Evolutionary conservation across 106 monocot genomes (phyloP).

Genomic region (Xerophyta viscosa): DNA sequence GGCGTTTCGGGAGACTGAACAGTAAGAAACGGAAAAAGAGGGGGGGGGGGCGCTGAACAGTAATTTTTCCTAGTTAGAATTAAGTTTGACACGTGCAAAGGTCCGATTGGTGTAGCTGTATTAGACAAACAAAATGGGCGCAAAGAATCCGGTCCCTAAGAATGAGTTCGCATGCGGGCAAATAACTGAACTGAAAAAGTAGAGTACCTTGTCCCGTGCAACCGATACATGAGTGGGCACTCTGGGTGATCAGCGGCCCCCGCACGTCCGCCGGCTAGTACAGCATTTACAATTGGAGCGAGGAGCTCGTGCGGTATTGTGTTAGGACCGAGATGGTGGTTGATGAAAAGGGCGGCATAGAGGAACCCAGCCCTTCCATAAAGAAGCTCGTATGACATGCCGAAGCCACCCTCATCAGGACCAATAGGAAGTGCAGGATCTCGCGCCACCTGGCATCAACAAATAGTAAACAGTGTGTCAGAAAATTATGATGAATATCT

Average conservation of each 20-base stretch:
- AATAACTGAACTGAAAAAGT: too few relatives aligned
- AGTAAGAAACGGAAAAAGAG: too few relatives aligned
- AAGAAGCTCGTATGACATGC: slow-evolving; percentile 39
- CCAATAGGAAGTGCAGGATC: slow-evolving; percentile 25
- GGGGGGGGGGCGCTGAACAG: too few relatives aligned
- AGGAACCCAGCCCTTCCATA: slow-evolving; percentile 32
- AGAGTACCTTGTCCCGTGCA: slow-evolving; percentile 30
- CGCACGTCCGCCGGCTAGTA: slow-evolving; percentile 23
- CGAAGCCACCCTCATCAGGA: slow-evolving; percentile 34
- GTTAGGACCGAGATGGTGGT: slow-evolving; percentile 20
- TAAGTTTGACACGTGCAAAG: too few relatives aligned
- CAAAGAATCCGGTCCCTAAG: too few relatives aligned
- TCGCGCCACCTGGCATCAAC: slow-evolving; percentile 31
- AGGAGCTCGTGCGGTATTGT: slow-evolving; percentile 13
- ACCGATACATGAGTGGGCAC: slow-evolving; percentile 39
- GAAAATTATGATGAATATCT: too few relatives aligned
- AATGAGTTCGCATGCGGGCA: too few relatives aligned
- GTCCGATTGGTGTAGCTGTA: too few relatives aligned
- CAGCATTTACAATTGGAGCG: slow-evolving; percentile 22
- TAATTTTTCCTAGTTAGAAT: too few relatives aligned
- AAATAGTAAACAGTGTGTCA: too few relatives aligned
- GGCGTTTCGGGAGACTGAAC: too few relatives aligned
- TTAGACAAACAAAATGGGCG: too few relatives aligned
- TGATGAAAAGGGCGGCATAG: slow-evolving; percentile 37
- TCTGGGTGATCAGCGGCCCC: slow-evolving; percentile 14